A percentile compares a stretch with the other conserved stretches of the same genome.
Evolutionary conservation across 345 rosid species (phyloP).

Genomic region (Bruguiera sexangula): DNA sequence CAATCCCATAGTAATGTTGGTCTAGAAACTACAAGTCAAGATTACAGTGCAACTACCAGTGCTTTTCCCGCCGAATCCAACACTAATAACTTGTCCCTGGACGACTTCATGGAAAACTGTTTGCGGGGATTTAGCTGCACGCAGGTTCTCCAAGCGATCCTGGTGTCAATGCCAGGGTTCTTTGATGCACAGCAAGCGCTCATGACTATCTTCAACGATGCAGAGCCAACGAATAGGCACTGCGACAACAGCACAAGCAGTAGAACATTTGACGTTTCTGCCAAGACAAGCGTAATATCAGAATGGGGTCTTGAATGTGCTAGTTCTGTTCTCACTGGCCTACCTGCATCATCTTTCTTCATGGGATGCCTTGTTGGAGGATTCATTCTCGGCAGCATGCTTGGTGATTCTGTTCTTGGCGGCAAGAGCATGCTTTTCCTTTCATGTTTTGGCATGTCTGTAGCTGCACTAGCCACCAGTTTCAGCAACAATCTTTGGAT

Average conservation of each 20-base stretch:
- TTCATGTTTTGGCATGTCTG: conserved; percentile 31
- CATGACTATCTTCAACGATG: conserved; percentile 24
- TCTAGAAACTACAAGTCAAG: not conserved
- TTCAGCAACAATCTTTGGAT: conserved; percentile 38
- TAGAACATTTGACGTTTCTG: conserved; percentile 3
- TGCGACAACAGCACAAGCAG: conserved; percentile 4
- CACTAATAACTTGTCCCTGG: conserved; percentile 2
- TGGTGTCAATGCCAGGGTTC: conserved; percentile 19
- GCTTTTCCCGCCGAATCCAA: too few species aligned
- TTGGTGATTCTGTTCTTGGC: conserved; percentile 37
- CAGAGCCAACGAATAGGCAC: conserved; percentile 17
- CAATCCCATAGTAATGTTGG: not conserved
- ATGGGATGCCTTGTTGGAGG: conserved; percentile 37
- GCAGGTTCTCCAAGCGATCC: conserved; percentile 22
- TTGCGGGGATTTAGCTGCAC: conserved; percentile 8
- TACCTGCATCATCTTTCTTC: conserved; percentile 25
- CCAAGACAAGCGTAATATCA: conserved; percentile 13
- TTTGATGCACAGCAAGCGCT: conserved; percentile 26
- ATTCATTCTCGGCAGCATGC: conserved; percentile 18
- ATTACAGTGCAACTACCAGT: not conserved
- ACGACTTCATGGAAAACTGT: conserved; percentile 15
- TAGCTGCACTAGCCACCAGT: conserved; percentile 24
- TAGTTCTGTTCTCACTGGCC: conserved; percentile 12
- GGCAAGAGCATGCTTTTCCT: conserved; percentile 38
- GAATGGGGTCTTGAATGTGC: conserved; percentile 28